Conservation (phyloP, 768 basidiomycete genomes). For the Phylloporus arenicola region DNA sequence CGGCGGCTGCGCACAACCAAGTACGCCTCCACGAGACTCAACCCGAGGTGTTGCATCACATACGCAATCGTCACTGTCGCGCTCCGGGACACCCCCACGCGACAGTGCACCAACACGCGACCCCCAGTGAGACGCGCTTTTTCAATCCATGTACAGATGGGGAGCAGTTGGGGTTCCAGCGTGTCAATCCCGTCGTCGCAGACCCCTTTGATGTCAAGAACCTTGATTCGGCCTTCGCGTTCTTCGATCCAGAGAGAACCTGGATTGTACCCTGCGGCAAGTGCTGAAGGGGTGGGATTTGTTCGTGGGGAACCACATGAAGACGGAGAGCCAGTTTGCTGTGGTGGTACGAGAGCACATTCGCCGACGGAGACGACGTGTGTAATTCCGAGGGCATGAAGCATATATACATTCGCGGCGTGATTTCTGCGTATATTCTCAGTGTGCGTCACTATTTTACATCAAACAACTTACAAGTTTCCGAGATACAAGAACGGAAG, state of each 20-base stretch:
- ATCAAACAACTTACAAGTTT: conserved; percentile 64
- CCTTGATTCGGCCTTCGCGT: conserved; percentile 82
- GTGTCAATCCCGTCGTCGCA: conserved; percentile 97
- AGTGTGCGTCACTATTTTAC: background rate
- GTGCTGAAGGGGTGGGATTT: conserved; percentile 21
- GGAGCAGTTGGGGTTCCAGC: conserved; percentile 80
- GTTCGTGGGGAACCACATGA: background rate
- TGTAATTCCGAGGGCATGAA: conserved; percentile 91
- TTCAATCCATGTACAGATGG: conserved; percentile 93
- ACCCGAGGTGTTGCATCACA: conserved; percentile 86
- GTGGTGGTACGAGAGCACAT: conserved; percentile 82
- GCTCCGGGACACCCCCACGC: conserved; percentile 97
- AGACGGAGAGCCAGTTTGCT: conserved; percentile 27
- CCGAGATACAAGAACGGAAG: conserved; percentile 92
- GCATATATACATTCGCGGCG: conserved; percentile 91
- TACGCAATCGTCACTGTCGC: conserved; percentile 97
- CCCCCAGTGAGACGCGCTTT: conserved; percentile 77
- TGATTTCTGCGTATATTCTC: conserved; percentile 60
- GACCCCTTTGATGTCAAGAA: conserved; percentile 86
- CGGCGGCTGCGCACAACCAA: conserved; percentile 86
- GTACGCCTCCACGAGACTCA: conserved; percentile 91
- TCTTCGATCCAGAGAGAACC: conserved; percentile 87
- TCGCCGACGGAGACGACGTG: conserved; percentile 97
- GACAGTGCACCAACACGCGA: conserved; percentile 90
- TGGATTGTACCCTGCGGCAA: conserved; percentile 45